Evolutionary conservation across 2,329 filamentous ascomycete genomes (phyloP), one percentile per base, ranked within the genome.

Genomic region (Chaetomiaceae sp.): DNA sequence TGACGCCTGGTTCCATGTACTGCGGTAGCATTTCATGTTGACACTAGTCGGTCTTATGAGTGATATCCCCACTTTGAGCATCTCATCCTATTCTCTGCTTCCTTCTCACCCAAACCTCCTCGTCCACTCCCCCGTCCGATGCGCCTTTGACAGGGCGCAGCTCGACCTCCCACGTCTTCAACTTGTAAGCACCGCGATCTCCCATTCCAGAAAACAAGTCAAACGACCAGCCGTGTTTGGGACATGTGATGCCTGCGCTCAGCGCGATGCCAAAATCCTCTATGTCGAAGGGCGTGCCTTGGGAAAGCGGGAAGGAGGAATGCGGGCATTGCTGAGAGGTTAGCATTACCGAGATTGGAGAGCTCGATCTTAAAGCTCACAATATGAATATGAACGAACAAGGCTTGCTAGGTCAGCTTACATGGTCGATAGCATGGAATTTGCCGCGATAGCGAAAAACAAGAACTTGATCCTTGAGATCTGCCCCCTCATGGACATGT

Each of bases 181-280:
- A 65, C 49, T 67, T 74, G 57, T 86, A 86, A 37, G 64, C 75
- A 1, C 75, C 81, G 0, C 81, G 73, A 59, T 86, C 83, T 1
- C 72, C 72, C 55, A 68, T 68, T 0, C 83, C 83, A 0, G 81
- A 77, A 42, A 79, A 76, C 2, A 86, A 56, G 58, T 87, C 83
- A 61, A 86, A 87, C 0, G 80, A 82, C 83, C 83, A 87, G 4
- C 71, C 77, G 51, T 86, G 83, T 52, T 84, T 84, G 0, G 82
- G 80, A 60, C 83, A 87, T 0, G 72, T 75, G 3, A 87, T 65
- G 0, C 81, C 83, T 0, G 78, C 72, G 45, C 79, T 83, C 6
- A 84, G 61, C 4, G 74, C 68, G 2, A 84, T 65, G 0, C 83
- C 83, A 58, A 86, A 87, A 50, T 87, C 83, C 54, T 87, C 83